Evolutionary conservation across 2,329 filamentous ascomycete genomes (phyloP).

Genomic region (Aspergillus persii): DNA sequence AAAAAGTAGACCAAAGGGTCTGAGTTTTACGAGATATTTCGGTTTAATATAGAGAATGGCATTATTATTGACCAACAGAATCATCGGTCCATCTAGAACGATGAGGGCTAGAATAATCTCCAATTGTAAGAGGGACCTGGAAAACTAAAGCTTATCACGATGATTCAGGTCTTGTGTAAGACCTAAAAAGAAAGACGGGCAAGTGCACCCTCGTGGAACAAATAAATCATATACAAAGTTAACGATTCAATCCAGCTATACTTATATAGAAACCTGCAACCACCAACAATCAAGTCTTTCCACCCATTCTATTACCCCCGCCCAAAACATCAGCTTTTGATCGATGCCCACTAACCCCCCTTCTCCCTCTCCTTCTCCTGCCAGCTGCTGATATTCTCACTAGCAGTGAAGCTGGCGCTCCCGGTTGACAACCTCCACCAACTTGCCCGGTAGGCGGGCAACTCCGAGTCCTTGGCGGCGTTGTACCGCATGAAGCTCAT

Average conservation of each 20-base stretch:
- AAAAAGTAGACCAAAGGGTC: background rate
- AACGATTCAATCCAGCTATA: no score
- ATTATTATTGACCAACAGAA: background rate
- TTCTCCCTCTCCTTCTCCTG: background rate
- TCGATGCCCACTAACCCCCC: background rate
- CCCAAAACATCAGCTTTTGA: background rate
- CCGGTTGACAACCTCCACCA: background rate
- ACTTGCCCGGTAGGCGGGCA: background rate
- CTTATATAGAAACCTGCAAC: no score
- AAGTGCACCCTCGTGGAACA: no score
- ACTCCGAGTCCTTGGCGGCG: background rate
- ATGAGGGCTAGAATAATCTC: no score
- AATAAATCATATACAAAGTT: no score
- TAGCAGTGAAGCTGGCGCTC: background rate
- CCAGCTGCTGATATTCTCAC: background rate
- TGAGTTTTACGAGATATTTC: background rate
- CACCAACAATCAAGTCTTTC: no score
- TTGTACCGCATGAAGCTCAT: conserved; percentile 31
- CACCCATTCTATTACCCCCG: no score
- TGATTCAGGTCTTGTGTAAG: no score
- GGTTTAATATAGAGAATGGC: conserved; percentile 1
- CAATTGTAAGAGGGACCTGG: no score
- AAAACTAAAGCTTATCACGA: no score
- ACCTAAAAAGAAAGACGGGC: no score
- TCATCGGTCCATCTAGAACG: no score